phyloP scores from a whole-genome alignment of 495 filamentous ascomycete genomes.

The Daldinia childiae region DNA sequence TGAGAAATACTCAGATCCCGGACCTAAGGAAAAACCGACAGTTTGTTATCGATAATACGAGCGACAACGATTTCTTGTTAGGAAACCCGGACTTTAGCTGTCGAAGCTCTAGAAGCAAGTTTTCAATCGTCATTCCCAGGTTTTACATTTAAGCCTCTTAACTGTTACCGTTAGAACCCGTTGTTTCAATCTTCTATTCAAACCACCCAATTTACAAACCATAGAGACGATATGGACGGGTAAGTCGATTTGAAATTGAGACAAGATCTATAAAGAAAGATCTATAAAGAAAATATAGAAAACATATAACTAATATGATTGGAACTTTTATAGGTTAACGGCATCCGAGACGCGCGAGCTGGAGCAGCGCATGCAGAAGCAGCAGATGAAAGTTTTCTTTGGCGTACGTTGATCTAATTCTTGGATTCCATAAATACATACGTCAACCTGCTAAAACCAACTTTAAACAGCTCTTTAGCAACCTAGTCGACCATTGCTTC shows the following conservation, averaged over 20 bases:
- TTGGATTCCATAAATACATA: not conserved
- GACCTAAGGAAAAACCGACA: conserved; percentile 2
- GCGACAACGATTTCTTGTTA: not conserved
- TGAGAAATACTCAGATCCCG: not conserved
- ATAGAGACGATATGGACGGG: conserved; percentile 38
- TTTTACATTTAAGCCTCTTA: not conserved
- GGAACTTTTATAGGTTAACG: conserved; percentile 64
- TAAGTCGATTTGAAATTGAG: conserved; percentile 14
- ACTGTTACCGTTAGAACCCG: not conserved
- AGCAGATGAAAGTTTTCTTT: conserved; percentile 99
- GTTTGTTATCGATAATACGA: not conserved
- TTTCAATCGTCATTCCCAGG: not conserved
- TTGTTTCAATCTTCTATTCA: not conserved
- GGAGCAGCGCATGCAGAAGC: conserved; percentile 88
- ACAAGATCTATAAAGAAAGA: no score
- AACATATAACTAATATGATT: conserved; percentile 21
- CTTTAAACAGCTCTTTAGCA: conserved; percentile 84
- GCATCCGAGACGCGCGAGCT: conserved; percentile 89
- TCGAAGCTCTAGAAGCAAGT: not conserved
- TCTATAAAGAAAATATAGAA: conserved; percentile 4
- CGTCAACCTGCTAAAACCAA: conserved; percentile 15
- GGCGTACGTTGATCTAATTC: conserved; percentile 65
- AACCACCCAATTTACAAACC: not conserved
- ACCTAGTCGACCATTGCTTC: conserved; percentile 95
- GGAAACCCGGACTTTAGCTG: conserved; percentile 1